Percentiles rank a stretch among this genome's conserved stretches.
Conservation (phyloP, 2,329 filamentous ascomycete species). For the Periconia digitata region DNA sequence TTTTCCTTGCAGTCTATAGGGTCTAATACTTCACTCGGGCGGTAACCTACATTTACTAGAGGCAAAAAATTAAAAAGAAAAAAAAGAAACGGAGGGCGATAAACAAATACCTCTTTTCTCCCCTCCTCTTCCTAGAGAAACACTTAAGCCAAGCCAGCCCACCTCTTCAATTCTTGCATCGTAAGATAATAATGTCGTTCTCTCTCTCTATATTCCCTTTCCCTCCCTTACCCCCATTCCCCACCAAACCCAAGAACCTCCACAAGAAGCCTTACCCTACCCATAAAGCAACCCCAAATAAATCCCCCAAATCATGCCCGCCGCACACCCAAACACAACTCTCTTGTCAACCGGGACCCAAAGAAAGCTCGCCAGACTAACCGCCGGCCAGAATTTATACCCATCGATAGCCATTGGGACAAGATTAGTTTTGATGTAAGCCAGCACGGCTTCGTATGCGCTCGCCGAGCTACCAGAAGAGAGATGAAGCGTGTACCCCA, state of each 20-base stretch:
- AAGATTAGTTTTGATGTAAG: conserved; percentile 59
- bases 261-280: conserved; percentile 43
- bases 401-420: conserved; percentile 60
- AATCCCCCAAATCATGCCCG: conserved; percentile 73
- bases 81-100: too few relatives aligned
- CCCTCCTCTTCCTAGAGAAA: too few relatives aligned
- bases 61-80: too few relatives aligned
- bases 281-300: conserved; percentile 76
- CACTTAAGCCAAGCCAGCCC: too few relatives aligned
- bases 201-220: too few relatives aligned
- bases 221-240: too few relatives aligned
- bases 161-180: too few relatives aligned
- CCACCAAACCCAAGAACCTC: not conserved
- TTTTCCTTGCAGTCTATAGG: too few relatives aligned
- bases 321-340: conserved; percentile 70
- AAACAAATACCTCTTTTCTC: too few relatives aligned
- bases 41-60: too few relatives aligned
- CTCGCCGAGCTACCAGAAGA: conserved; percentile 17
- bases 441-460: conserved; percentile 41
- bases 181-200: too few relatives aligned
- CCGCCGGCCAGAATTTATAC: conserved; percentile 70
- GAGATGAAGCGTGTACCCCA: conserved; percentile 49
- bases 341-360: conserved; percentile 71
- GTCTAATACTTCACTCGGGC: too few relatives aligned
- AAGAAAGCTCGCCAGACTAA: conserved; percentile 71